Percentiles rank a stretch among this genome's conserved stretches.
Evolutionary conservation across 108 stramenopile species (phyloP).

Genomic region (Skeletonema menzelii): DNA sequence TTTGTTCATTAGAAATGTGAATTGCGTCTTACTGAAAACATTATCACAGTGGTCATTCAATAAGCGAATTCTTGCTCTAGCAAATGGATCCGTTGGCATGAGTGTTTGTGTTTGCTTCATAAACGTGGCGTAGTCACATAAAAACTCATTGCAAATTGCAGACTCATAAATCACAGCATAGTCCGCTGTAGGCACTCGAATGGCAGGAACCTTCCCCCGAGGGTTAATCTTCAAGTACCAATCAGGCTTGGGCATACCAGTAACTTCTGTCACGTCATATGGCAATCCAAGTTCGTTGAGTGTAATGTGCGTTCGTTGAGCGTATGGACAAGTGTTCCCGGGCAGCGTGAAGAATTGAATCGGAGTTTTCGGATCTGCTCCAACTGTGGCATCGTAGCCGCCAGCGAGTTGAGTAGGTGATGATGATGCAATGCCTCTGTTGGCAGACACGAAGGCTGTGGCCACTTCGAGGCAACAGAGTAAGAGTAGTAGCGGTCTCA

Average conservation of each 20-base stretch:
- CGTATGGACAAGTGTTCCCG: slow-evolving; percentile 50
- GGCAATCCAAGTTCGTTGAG: slow-evolving; percentile 44
- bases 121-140: slow-evolving; percentile 43
- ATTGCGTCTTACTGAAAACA: slow-evolving; percentile 36
- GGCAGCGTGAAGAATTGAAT: slow-evolving; percentile 48
- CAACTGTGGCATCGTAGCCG: slow-evolving; percentile 34
- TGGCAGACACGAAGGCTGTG: slow-evolving; percentile 1
- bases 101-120: slow-evolving; percentile 24
- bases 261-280: slow-evolving; percentile 48
- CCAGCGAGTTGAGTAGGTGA: slow-evolving; percentile 7
- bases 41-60: slow-evolving; percentile 54
- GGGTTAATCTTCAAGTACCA: slow-evolving; percentile 57
- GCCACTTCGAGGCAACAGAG: not conserved
- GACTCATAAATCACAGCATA: slow-evolving; percentile 48
- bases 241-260: slow-evolving; percentile 23
- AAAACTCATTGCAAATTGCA: slow-evolving; percentile 54
- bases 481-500: not conserved
- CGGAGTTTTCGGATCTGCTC: slow-evolving; percentile 21
- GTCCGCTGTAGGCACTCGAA: slow-evolving; percentile 29
- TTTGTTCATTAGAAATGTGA: slow-evolving; percentile 53
- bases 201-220: slow-evolving; percentile 52
- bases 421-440: not conserved
- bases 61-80: slow-evolving; percentile 41
- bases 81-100: slow-evolving; percentile 27
- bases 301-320: slow-evolving; percentile 46